Percentiles rank a stretch among this genome's conserved stretches.
Conservation (phyloP, 306 rosid species). For the Senna tora region DNA sequence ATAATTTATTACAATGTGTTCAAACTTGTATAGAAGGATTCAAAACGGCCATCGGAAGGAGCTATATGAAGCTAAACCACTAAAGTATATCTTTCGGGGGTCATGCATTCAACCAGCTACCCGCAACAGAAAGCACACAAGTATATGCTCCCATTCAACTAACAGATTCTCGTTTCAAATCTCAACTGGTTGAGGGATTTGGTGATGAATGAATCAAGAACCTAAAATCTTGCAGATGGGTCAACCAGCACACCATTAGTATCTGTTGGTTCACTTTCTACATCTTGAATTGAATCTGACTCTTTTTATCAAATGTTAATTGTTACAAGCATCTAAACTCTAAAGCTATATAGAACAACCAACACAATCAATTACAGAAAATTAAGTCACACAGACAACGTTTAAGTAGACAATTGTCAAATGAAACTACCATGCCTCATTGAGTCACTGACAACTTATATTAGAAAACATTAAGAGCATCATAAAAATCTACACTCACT, state of each 20-base stretch:
- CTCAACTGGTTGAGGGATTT: neutral
- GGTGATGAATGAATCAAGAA: neutral
- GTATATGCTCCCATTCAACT: neutral
- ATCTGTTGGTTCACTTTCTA: conserved; percentile 5
- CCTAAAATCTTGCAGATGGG: neutral
- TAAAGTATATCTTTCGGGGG: no score
- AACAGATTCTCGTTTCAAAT: neutral
- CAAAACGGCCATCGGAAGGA: no score
- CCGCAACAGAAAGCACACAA: neutral
- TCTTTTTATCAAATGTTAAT: conserved; percentile 11
- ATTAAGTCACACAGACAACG: conserved; percentile 8
- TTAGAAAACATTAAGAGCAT: conserved; percentile 23
- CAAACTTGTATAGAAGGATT: no score
- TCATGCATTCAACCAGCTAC: neutral
- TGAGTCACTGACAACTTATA: conserved; percentile 11
- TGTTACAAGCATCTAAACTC: conserved; percentile 9
- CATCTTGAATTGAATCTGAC: neutral
- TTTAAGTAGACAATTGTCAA: conserved; percentile 9
- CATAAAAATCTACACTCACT: conserved; percentile 23
- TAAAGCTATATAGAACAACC: conserved; percentile 9
- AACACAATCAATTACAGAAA: conserved; percentile 8
- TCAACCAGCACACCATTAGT: neutral
- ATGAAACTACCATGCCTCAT: conserved; percentile 12
- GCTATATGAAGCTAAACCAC: no score
- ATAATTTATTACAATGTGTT: no score